Percentiles rank a stretch among this genome's conserved stretches.
phyloP scores from a whole-genome alignment of 1,284 basidiomycete genomes.

The Leccinum solheimii region DNA sequence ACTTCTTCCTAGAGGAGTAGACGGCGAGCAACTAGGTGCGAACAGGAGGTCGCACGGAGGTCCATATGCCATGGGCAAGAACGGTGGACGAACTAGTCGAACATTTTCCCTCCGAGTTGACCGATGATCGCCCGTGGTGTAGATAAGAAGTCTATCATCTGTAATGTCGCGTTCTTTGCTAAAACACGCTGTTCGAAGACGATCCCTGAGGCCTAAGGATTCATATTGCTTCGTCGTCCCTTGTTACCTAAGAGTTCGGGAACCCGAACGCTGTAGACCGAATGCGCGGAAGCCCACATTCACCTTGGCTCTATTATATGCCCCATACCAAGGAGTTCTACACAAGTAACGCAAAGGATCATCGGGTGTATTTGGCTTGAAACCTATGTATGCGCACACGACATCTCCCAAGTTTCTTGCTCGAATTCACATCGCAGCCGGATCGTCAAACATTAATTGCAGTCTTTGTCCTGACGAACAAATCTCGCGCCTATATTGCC shows the following conservation, averaged over 20 bases:
- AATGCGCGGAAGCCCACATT: background rate
- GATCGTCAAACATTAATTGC: background rate
- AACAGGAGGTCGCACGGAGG: background rate
- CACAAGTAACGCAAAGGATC: background rate
- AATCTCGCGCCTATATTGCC: background rate
- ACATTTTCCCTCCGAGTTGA: slow-evolving; percentile 5
- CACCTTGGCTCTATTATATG: too few relatives aligned
- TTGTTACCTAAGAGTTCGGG: background rate
- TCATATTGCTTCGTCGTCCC: background rate
- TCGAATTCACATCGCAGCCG: background rate
- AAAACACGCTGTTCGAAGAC: background rate
- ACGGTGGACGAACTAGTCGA: background rate
- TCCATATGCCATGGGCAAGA: background rate
- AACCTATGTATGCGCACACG: background rate
- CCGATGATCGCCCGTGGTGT: slow-evolving; percentile 11
- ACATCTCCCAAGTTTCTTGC: background rate
- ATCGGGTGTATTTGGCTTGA: background rate
- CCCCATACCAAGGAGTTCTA: background rate
- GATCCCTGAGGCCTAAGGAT: background rate
- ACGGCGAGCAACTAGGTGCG: background rate
- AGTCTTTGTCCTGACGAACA: too few relatives aligned
- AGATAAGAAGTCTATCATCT: slow-evolving; percentile 7
- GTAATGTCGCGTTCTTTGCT: slow-evolving; percentile 8
- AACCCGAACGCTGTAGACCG: background rate
- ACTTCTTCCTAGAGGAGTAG: slow-evolving; percentile 89